Conservation (phyloP, 108 stramenopile genomes). For the Skeletonema menzelii region DNA sequence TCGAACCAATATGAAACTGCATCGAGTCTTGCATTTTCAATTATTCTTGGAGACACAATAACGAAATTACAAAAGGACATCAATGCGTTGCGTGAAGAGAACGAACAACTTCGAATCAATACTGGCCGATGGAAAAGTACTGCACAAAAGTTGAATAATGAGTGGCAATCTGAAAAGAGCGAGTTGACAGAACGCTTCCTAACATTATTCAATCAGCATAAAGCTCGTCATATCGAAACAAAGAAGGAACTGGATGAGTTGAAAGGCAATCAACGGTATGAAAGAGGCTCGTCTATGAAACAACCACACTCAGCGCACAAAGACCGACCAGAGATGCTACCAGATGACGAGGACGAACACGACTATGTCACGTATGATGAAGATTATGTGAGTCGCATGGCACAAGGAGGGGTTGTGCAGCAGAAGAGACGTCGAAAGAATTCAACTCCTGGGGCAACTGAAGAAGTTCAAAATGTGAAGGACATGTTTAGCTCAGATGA, state of each 20-base stretch:
- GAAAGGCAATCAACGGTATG: slow-evolving; percentile 5
- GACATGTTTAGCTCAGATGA: slow-evolving; percentile 1
- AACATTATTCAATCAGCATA: slow-evolving; percentile 44
- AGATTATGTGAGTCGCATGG: slow-evolving; percentile 30
- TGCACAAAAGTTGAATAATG: slow-evolving; percentile 24
- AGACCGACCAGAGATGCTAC: slow-evolving; percentile 7
- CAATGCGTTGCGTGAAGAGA: slow-evolving; percentile 31
- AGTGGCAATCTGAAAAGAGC: slow-evolving; percentile 43
- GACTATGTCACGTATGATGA: slow-evolving; percentile 39
- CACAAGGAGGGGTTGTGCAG: slow-evolving; percentile 13
- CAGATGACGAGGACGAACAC: slow-evolving; percentile 42
- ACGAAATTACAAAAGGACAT: slow-evolving; percentile 48
- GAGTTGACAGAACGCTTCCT: slow-evolving; percentile 43
- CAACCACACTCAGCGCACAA: neutral
- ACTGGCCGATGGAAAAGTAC: slow-evolving; percentile 33
- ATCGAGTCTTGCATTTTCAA: slow-evolving; percentile 25
- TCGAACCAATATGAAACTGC: neutral
- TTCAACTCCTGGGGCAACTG: neutral
- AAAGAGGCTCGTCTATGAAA: neutral
- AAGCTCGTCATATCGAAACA: slow-evolving; percentile 40
- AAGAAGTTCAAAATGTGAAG: neutral
- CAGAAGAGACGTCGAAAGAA: slow-evolving; percentile 11
- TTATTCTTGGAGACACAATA: slow-evolving; percentile 34
- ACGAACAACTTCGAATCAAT: slow-evolving; percentile 29
- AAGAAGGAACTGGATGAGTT: slow-evolving; percentile 26